Evolutionary conservation across 1,139 yeast genomes (phyloP), one percentile per base, ranked within the genome.

Genomic region (Torulaspora globosa): DNA sequence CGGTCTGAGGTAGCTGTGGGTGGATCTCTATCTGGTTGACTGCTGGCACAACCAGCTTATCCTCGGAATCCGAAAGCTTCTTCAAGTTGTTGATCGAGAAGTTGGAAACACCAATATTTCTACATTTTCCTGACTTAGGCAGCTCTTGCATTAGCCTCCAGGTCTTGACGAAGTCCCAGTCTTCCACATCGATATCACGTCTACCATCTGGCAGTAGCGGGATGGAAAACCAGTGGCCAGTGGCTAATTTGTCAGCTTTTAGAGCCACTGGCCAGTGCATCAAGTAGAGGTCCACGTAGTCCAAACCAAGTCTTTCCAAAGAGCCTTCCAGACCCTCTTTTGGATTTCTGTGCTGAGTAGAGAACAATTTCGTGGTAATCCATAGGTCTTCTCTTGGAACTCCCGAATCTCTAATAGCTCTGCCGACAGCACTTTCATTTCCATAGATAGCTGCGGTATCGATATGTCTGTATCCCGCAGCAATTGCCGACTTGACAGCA

Each of bases 251-350:
- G 37, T 70, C 71, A 58, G 65, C 68, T 48, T 75, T 71, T 49
- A 78, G 63, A 1, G 86, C 75, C 43, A 78, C 73, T 3, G 97
- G 96, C 95, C 95, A 88, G 69, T 89, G 97, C 60, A 87, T 76
- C 63, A 89, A 74, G 65, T 82, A 83, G 57, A 89, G 72, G 64
- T 89, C 97, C 48, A 89, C 82, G 59, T 89, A 89, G 45, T 85
- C 95, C 55, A 85, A 69, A 2, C 83, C 83, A 55, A 89, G 72
- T 59, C 80, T 79, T 57, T 75, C 63, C 59, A 89, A 74, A 2
- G 94, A 82, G 41, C 64, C 68, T 41, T 82, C 77, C 46, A 88
- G 70, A 6, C 84, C 86, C 34, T 63, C 71, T 38, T 68, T 82
- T 21, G 82, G 82, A 43, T 79, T 70, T 56, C 74, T 72, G 60